phyloP scores from a whole-genome alignment of 257 asterid genomes.

The Solanum corneliomulleri region DNA sequence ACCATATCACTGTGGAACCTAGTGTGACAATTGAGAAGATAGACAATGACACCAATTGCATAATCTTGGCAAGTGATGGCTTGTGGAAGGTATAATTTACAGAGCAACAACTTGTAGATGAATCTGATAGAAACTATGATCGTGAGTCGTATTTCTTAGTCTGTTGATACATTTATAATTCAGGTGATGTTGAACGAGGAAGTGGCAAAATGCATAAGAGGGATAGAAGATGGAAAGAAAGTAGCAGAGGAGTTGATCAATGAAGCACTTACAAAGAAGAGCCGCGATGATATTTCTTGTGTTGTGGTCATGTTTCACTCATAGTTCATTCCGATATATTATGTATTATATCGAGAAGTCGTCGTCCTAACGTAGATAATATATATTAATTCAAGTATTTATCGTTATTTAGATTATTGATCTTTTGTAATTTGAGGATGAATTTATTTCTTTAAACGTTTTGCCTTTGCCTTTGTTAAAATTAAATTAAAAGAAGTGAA shows the following conservation, averaged over 20 bases:
- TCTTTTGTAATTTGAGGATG: no score
- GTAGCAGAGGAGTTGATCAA: conserved; percentile 27
- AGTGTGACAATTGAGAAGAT: conserved; percentile 5
- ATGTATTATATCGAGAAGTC: neutral
- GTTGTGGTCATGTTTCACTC: conserved; percentile 22
- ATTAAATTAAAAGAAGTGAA: no score
- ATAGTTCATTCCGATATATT: neutral
- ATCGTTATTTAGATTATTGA: no score
- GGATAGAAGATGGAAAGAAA: conserved; percentile 7
- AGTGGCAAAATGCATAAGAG: conserved; percentile 22
- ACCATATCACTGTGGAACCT: conserved; percentile 36
- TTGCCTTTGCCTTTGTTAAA: neutral
- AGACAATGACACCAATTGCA: conserved; percentile 2
- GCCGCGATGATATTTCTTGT: conserved; percentile 35
- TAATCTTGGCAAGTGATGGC: conserved; percentile 51
- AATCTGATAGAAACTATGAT: no score
- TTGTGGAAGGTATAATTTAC: conserved; percentile 36
- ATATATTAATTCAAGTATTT: no score
- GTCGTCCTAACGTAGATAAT: no score
- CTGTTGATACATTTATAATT: neutral
- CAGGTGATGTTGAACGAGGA: conserved; percentile 37
- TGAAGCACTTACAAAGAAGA: conserved; percentile 27
- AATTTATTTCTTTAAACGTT: neutral
- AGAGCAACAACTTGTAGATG: neutral
- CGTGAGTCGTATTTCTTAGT: neutral